These are phyloP conservation scores for Fabrea salina DNA, from an alignment of 169 alveolate species.

Conservation along the genomic window DNA sequence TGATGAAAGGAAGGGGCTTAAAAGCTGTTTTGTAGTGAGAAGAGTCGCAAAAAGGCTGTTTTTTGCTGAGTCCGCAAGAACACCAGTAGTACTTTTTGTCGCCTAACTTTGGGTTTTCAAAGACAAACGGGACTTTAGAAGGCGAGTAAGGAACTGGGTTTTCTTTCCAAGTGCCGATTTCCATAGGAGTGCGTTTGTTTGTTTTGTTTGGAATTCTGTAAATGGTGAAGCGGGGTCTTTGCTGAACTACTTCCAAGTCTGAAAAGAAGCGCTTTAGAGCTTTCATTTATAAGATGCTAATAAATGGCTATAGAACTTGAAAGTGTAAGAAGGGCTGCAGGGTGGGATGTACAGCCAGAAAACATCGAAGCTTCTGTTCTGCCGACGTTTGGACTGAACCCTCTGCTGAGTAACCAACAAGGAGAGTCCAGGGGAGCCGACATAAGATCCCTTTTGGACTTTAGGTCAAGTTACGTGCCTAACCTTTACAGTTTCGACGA, in stretches of 20 bases:
- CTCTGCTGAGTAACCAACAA: too few relatives aligned
- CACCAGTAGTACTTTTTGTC: conserved; percentile 39
- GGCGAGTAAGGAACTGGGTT: conserved; percentile 23
- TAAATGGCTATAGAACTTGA: too few relatives aligned
- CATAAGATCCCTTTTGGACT: too few relatives aligned
- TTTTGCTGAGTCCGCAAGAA: conserved; percentile 33
- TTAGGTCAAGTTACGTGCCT: too few relatives aligned
- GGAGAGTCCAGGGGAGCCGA: too few relatives aligned
- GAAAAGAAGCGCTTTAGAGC: conserved; percentile 3
- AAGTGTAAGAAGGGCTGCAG: too few relatives aligned
- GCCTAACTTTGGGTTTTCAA: conserved; percentile 17
- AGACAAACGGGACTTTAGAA: conserved; percentile 6
- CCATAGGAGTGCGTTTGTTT: neutral
- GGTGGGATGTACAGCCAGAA: too few relatives aligned
- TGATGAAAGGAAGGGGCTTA: conserved; percentile 2
- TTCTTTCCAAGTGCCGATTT: neutral
- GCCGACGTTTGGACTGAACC: too few relatives aligned
- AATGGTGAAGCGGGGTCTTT: neutral
- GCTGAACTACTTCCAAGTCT: neutral
- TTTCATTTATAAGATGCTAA: too few relatives aligned
- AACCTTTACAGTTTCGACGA: too few relatives aligned
- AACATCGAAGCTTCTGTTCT: too few relatives aligned
- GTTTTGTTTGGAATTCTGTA: conserved; percentile 4
- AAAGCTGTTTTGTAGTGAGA: conserved; percentile 34
- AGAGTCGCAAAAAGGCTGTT: conserved; percentile 50